Percentiles rank a stretch among this genome's conserved stretches.
phyloP scores from a whole-genome alignment of 2,329 filamentous ascomycete genomes.

The Sclerotiophoma versabilis region DNA sequence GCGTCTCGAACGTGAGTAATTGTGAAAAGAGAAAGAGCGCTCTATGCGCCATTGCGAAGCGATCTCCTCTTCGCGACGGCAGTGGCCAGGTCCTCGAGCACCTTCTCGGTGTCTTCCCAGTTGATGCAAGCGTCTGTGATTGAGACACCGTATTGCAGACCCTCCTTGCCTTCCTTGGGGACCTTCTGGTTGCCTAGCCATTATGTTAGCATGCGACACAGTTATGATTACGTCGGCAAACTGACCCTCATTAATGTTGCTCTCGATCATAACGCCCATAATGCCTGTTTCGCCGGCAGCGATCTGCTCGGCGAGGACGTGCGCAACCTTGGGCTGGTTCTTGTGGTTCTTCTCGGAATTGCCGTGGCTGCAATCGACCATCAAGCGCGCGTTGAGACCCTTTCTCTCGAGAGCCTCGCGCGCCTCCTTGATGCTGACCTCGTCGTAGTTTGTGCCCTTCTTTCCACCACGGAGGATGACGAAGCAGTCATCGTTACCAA shows the following conservation, averaged over 20 bases:
- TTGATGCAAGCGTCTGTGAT: slow-evolving; percentile 97
- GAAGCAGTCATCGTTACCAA: slow-evolving; percentile 96
- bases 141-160: slow-evolving; percentile 90
- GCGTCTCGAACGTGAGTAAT: slow-evolving; percentile 11
- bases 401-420: slow-evolving; percentile 80
- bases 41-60: slow-evolving; percentile 45
- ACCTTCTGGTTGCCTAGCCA: slow-evolving; percentile 83
- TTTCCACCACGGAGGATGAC: slow-evolving; percentile 93
- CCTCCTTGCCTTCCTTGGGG: slow-evolving; percentile 81
- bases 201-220: slow-evolving; percentile 16
- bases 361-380: slow-evolving; percentile 98
- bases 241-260: slow-evolving; percentile 90
- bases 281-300: slow-evolving; percentile 82
- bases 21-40: slow-evolving; percentile 12
- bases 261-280: slow-evolving; percentile 99
- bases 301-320: slow-evolving; percentile 82
- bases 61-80: slow-evolving; percentile 78
- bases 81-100: slow-evolving; percentile 78
- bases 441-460: slow-evolving; percentile 92
- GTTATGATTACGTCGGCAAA: slow-evolving; percentile 9
- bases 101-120: slow-evolving; percentile 86
- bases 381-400: slow-evolving; percentile 77
- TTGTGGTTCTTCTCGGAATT: slow-evolving; percentile 96
- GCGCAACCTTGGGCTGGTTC: slow-evolving; percentile 95
- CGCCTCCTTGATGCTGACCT: slow-evolving; percentile 80